These are phyloP conservation scores for Lagenidium giganteum DNA, from an alignment of 352 stramenopile genomes.

Conservation along the genomic window DNA sequence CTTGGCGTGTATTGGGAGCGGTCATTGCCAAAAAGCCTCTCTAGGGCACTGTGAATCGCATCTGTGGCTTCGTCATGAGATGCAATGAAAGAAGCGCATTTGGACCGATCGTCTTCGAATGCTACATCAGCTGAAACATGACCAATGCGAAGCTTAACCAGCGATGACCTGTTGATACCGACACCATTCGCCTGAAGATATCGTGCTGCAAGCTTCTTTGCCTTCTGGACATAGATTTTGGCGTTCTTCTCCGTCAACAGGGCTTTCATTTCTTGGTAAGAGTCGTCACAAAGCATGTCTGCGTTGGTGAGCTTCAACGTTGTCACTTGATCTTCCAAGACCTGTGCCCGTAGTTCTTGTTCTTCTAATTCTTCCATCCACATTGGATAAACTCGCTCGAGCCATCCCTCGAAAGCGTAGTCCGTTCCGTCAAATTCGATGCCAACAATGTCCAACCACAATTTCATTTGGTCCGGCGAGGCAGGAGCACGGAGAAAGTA, in stretches of 20 bases:
- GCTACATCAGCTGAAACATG: constrained; percentile 25
- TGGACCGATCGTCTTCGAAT: constrained; percentile 31
- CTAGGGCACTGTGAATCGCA: constrained; percentile 14
- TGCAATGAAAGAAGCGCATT: constrained; percentile 21
- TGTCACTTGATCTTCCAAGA: constrained; percentile 56
- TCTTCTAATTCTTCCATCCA: constrained; percentile 72
- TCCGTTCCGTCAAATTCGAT: constrained; percentile 41
- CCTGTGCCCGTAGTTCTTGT: constrained; percentile 49
- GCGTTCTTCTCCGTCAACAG: constrained; percentile 52
- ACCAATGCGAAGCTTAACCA: constrained; percentile 27
- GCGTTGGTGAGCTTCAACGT: constrained; percentile 50
- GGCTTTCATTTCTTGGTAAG: constrained; percentile 39
- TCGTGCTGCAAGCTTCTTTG: constrained; percentile 26
- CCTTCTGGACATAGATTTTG: constrained; percentile 54
- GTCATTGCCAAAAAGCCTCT: neutral
- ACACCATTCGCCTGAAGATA: constrained; percentile 5
- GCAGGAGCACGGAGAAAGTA: constrained; percentile 49
- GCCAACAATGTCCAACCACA: constrained; percentile 50
- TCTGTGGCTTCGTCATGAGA: constrained; percentile 42
- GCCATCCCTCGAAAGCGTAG: constrained; percentile 53
- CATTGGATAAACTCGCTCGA: constrained; percentile 60
- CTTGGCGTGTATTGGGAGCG: constrained; percentile 2
- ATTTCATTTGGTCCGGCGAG: constrained; percentile 18
- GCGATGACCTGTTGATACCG: constrained; percentile 4
- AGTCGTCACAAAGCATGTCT: constrained; percentile 28